phyloP scores from a whole-genome alignment of 306 rosid genomes.

The Vigna reflexopilosa region DNA sequence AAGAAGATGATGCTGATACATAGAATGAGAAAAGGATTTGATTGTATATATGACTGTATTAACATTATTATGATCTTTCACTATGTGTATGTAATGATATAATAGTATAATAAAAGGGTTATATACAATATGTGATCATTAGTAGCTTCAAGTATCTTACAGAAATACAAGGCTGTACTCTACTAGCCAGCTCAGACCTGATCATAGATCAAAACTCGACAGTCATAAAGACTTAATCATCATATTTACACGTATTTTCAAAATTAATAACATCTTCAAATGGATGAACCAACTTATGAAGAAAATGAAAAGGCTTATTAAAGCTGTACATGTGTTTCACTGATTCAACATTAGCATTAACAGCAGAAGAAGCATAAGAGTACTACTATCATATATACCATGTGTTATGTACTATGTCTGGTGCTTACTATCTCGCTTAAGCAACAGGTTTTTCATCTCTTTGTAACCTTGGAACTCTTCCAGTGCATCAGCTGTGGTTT shows the following conservation, averaged over 20 bases:
- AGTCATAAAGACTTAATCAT: constrained; percentile 35
- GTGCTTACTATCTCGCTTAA: constrained; percentile 51
- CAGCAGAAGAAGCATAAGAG: constrained; percentile 15
- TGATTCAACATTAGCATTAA: constrained; percentile 25
- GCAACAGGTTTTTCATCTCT: constrained; percentile 70
- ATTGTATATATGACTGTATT: too few relatives aligned
- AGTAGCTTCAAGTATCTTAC: constrained; percentile 33
- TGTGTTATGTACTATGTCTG: constrained; percentile 38
- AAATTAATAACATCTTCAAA: constrained; percentile 37
- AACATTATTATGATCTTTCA: background rate
- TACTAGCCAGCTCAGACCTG: constrained; percentile 14
- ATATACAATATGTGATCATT: constrained; percentile 30
- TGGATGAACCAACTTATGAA: background rate
- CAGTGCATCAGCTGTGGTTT: constrained; percentile 83
- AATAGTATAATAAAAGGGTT: background rate
- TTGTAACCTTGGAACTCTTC: constrained; percentile 82
- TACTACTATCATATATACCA: background rate
- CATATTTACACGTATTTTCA: constrained; percentile 48
- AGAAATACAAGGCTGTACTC: constrained; percentile 28
- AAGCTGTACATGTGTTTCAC: constrained; percentile 39
- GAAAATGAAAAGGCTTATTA: constrained; percentile 42
- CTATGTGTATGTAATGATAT: too few relatives aligned
- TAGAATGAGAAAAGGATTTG: too few relatives aligned
- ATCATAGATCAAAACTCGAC: constrained; percentile 28
- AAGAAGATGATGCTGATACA: too few relatives aligned